Percentiles rank a stretch among this genome's conserved stretches.
phyloP scores from a whole-genome alignment of 2,329 filamentous ascomycete species.

The Sphaerulina musiva region DNA sequence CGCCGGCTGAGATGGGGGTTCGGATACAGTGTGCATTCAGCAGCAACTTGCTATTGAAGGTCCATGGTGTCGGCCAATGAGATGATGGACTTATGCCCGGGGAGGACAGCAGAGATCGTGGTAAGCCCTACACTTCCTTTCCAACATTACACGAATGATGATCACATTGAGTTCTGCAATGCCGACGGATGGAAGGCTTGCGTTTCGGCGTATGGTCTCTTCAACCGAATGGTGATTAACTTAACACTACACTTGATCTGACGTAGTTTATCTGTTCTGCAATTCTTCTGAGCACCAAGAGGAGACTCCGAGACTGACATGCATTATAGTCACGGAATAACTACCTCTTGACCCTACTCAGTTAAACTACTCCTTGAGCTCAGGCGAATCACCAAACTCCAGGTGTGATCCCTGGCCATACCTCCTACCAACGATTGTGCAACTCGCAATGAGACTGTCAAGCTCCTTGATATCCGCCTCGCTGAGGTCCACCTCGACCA shows the following conservation, averaged over 20 bases:
- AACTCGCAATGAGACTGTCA: constrained; percentile 45
- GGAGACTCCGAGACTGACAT: background rate
- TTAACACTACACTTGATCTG: constrained; percentile 46
- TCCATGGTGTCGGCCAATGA: background rate
- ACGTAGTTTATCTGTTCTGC: constrained; percentile 15
- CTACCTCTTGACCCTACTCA: background rate
- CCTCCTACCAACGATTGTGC: constrained; percentile 39
- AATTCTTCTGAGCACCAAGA: background rate
- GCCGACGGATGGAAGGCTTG: constrained; percentile 34
- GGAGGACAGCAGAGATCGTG: background rate
- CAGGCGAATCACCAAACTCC: constrained; percentile 27
- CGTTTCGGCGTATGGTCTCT: constrained; percentile 12
- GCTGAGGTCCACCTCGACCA: constrained; percentile 37
- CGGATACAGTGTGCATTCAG: too few species aligned
- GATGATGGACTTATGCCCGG: background rate
- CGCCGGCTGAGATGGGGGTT: constrained; percentile 19
- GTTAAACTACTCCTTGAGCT: constrained; percentile 13
- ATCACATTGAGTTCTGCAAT: constrained; percentile 47
- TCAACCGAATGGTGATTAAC: constrained; percentile 41
- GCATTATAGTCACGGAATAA: background rate
- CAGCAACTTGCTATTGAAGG: too few species aligned
- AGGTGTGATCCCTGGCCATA: constrained; percentile 31
- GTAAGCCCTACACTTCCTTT: background rate
- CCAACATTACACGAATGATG: constrained; percentile 33
- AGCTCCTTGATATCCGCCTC: constrained; percentile 48